phyloP scores from a whole-genome alignment of 192 early-diverging fungal genomes.

The Backusella psychrophila region DNA sequence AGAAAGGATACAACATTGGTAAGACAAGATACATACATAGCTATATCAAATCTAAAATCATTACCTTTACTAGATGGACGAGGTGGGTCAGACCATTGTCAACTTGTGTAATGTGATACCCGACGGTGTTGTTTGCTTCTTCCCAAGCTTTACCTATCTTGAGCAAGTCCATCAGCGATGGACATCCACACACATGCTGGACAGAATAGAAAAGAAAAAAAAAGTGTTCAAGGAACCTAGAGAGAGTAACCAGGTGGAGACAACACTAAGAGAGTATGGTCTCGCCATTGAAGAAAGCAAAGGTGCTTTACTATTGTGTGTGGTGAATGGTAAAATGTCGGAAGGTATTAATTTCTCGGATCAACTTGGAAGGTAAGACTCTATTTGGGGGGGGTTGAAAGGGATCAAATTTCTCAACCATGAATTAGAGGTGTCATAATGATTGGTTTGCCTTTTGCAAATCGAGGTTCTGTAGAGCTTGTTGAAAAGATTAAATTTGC shows the following conservation, averaged over 20 bases:
- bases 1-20: constrained; percentile 49
- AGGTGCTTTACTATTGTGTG: constrained; percentile 83
- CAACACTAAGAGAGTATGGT: constrained; percentile 60
- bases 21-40: no score
- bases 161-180: constrained; percentile 58
- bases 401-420: not conserved
- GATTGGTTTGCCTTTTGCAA: constrained; percentile 88
- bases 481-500: constrained; percentile 69
- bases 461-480: constrained; percentile 71
- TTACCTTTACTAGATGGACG: constrained; percentile 48
- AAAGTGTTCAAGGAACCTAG: constrained; percentile 73
- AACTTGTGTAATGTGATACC: constrained; percentile 76
- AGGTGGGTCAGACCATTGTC: constrained; percentile 66
- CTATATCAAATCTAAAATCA: no score
- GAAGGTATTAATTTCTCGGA: constrained; percentile 95
- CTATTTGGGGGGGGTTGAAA: not conserved
- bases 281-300: constrained; percentile 39
- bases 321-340: constrained; percentile 89
- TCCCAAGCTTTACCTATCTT: constrained; percentile 80
- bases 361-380: constrained; percentile 58
- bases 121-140: constrained; percentile 86
- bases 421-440: constrained; percentile 71
- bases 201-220: constrained; percentile 58
- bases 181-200: constrained; percentile 29
- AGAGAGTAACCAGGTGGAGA: constrained; percentile 49